Base-by-base conservation (phyloP, 495 filamentous ascomycete genomes). In the Diplogelasinospora grovesii region DNA sequence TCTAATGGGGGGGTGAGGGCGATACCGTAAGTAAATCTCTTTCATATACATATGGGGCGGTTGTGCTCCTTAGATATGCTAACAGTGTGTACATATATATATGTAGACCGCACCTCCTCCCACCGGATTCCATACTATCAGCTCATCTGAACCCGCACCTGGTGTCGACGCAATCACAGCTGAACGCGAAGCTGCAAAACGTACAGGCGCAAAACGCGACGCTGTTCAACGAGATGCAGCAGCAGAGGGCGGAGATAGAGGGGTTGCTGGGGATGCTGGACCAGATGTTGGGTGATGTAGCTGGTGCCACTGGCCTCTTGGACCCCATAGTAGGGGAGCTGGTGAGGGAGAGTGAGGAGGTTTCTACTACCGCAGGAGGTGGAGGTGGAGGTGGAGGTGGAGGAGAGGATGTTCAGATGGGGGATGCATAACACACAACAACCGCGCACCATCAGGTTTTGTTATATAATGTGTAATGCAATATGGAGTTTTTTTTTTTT, bases 171-270 rank as follows among this genome's bases (percentile, higher is more conserved):
- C 73, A 81, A 26, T 63, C 69, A 1, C 64, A 75, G 24, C 66
- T 93, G 36, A 76, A 82, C 43, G 63, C 67, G 7, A 71, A 70
- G 33, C 59, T 93, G 11, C 69, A 79, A 44, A 68, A 69, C 13
- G 75, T 75, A 2, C 77, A 87, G 51, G 49, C 64, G 1, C 67
- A 81, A 48, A 94, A 94, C 57, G 68, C 66, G 11, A 65, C 61
- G 16, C 63, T 94, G 2, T 72, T 81, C 32, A 66, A 69, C 36
- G 73, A 71, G 15, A 69, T 93, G 3, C 66, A 73, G 45, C 66
- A 59, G 18, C 89, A 95, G 66, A 66, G 85, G 24, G 60, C 68
- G 28, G 86, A 94, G 59, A 86, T 94, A 41, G 81, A 85, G 50
- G 66, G 52, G 5, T 54, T 95, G 36, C 54, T 92, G 24, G 64